These are phyloP conservation scores for Populus tremula DNA, from an alignment of 345 rosid genomes.

Conservation along the genomic window DNA sequence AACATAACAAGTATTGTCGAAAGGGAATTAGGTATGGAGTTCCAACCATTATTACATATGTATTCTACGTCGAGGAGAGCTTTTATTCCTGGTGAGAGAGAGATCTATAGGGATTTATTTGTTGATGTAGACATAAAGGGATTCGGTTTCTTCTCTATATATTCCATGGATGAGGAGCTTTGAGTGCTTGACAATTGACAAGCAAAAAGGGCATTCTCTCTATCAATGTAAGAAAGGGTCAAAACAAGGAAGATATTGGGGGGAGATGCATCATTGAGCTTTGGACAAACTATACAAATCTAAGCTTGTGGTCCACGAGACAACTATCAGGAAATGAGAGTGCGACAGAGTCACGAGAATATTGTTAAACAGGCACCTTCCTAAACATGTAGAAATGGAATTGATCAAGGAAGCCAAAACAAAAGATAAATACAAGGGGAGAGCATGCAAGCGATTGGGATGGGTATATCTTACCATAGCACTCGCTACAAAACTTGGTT, in stretches of 20 bases:
- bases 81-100: conserved; percentile 22
- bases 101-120: conserved; percentile 6
- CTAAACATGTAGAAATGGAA: background rate
- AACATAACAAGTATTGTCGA: background rate
- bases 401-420: background rate
- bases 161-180: conserved; percentile 13
- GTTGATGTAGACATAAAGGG: conserved; percentile 27
- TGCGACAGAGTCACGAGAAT: conserved; percentile 19
- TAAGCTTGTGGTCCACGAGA: conserved; percentile 31
- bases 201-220: conserved; percentile 9
- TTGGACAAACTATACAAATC: background rate
- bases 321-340: conserved; percentile 22
- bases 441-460: background rate
- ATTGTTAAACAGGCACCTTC: background rate
- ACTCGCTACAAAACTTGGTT: background rate
- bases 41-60: background rate
- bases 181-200: conserved; percentile 22
- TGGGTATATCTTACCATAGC: background rate
- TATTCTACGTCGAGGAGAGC: conserved; percentile 13
- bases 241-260: conserved; percentile 10
- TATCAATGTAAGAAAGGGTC: conserved; percentile 17
- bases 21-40: background rate
- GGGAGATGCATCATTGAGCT: background rate
- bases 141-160: conserved; percentile 13
- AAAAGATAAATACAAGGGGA: background rate